Evolutionary conservation across 768 basidiomycete species (phyloP).

Genomic region (Lactarius deliciosus): DNA sequence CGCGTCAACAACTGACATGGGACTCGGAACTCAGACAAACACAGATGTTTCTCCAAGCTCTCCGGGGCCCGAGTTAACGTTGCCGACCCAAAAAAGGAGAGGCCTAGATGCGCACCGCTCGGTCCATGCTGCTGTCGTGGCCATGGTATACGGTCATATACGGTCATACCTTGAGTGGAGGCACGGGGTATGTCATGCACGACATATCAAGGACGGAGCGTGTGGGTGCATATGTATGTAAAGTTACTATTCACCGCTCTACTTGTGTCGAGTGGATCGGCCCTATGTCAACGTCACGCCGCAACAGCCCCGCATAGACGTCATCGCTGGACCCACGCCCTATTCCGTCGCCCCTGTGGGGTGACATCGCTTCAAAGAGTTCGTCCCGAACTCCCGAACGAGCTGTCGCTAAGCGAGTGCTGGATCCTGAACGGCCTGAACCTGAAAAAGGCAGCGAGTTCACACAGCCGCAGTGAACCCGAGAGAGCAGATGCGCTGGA

Average conservation of each 20-base stretch:
- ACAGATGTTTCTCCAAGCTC: not conserved
- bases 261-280: not conserved
- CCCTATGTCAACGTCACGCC: not conserved
- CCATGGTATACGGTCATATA: too few species aligned
- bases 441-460: not conserved
- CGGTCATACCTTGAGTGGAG: too few species aligned
- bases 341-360: not conserved
- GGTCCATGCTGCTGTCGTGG: not conserved
- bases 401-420: too few species aligned
- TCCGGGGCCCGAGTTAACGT: not conserved
- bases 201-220: not conserved
- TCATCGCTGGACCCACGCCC: not conserved
- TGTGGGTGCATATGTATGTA: not conserved
- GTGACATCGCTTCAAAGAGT: not conserved
- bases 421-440: too few species aligned
- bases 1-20: not conserved
- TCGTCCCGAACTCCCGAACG: too few species aligned
- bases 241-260: not conserved
- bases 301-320: not conserved
- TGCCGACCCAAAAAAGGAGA: not conserved
- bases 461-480: not conserved
- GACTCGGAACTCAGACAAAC: not conserved
- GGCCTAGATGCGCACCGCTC: not conserved
- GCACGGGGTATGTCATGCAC: not conserved
- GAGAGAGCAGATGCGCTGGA: not conserved